Base-by-base conservation (phyloP, 352 stramenopile genomes). In the Pelagophyceae sp. region DNA sequence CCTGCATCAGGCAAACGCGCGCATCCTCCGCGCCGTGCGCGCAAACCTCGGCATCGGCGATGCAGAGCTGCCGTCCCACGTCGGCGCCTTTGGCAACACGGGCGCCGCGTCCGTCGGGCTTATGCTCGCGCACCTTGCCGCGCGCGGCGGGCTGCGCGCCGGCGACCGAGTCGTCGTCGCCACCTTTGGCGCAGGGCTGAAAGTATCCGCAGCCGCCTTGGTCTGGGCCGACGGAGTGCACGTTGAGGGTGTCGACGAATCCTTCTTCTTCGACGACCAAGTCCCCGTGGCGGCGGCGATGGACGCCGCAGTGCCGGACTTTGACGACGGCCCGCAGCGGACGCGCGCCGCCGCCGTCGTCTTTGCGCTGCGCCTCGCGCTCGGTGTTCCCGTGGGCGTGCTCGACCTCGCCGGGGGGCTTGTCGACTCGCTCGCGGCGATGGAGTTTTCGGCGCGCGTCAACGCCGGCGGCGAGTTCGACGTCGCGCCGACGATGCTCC, bases 1-100 rank as follows among this genome's bases (percentile, higher is more conserved):
- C 61, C n/a, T 71, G 19, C 61, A 71, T 31, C 61, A 71, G 61
- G 61, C 61, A 3, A 71, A 71, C 61, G 33, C 29, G 61, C 61
- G 61, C 19, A 71, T 71, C 61, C 29, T 71, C 61, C 6, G n/a
- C 5, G 61, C 17, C 2, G 33, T 71, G 11, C 5, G 1, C n/a
- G 3, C 3, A 31, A 38, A 2, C 19, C 61, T 71, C 6, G 58
- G 58, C 23, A 2, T 65, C 3, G n/a, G n/a, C n/a, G n/a, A n/a
- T n/a, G n/a, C n/a, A n/a, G 45, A 54, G 45, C 1, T 15, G n/a
- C 31, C 29, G 3, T 37, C 11, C 61, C 31, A 71, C 61, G 31
- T 27, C 5, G 5, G 29, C 61, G 31, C 2, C 61, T 1, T 37
- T 31, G 61, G 19, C 61, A 71, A 71, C 61, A 32, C 6, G 6